Evolutionary conservation across 2,329 filamentous ascomycete genomes (phyloP).

Genomic region (Fusarium begoniae): DNA sequence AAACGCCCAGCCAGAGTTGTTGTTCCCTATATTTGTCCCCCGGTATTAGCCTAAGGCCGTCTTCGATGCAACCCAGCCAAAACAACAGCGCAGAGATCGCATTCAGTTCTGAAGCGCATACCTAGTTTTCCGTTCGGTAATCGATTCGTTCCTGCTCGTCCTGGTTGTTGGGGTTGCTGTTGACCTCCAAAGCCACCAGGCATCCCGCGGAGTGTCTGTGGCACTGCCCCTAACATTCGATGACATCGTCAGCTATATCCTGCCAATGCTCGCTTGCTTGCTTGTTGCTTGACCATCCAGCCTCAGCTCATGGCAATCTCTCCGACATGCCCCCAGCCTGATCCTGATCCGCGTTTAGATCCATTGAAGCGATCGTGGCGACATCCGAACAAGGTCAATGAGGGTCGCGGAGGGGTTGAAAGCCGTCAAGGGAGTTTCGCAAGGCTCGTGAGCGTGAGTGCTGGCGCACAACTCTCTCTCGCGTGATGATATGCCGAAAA

Average conservation of each 20-base stretch:
- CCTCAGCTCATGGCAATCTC: constrained; percentile 2
- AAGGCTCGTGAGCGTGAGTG: constrained; percentile 19
- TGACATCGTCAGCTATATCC: constrained; percentile 43
- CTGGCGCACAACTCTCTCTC: constrained; percentile 24
- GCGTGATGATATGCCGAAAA: constrained; percentile 15
- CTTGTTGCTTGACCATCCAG: constrained; percentile 11
- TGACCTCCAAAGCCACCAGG: constrained; percentile 68
- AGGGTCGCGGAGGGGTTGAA: constrained; percentile 29
- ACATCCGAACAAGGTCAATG: constrained; percentile 20
- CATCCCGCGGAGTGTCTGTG: constrained; percentile 70
- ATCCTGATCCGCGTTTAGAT: constrained; percentile 9
- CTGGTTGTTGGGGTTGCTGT: constrained; percentile 64
- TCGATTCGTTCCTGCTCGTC: constrained; percentile 64
- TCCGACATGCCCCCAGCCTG: not conserved
- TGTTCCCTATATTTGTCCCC: constrained; percentile 54
- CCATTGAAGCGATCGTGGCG: constrained; percentile 29
- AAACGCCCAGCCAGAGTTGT: constrained; percentile 69
- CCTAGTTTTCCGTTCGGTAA: constrained; percentile 74
- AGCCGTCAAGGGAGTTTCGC: constrained; percentile 19
- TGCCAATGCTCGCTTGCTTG: constrained; percentile 25
- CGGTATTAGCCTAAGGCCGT: constrained; percentile 35
- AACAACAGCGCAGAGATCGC: constrained; percentile 1
- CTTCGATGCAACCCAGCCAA: constrained; percentile 10
- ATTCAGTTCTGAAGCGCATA: constrained; percentile 43
- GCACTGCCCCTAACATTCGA: constrained; percentile 61